Conservation (phyloP, 2,329 filamentous ascomycete genomes). For the Lasiodiplodia sp. region DNA sequence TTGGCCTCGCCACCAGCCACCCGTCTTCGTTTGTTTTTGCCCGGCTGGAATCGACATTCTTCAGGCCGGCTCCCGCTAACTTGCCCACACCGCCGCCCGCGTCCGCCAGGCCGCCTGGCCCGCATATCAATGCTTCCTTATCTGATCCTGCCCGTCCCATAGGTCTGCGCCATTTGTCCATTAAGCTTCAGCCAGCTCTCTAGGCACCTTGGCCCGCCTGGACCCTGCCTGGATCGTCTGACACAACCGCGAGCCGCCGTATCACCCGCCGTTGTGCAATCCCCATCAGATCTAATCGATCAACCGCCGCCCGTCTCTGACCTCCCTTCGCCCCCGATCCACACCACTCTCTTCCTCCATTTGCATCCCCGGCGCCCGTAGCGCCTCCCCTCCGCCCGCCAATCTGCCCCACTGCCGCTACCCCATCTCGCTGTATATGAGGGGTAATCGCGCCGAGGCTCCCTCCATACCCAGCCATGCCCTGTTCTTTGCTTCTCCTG, state of each 20-base stretch:
- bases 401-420: not conserved
- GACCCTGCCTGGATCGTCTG: slow-evolving; percentile 20
- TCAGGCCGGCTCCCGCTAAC: not conserved
- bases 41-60: slow-evolving; percentile 23
- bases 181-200: slow-evolving; percentile 10
- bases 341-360: slow-evolving; percentile 1
- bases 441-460: slow-evolving; percentile 17
- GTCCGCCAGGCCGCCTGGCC: not conserved
- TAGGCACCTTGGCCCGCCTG: slow-evolving; percentile 12
- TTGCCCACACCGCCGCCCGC: slow-evolving; percentile 7
- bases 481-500: slow-evolving; percentile 8
- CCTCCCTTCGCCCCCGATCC: not conserved
- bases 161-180: slow-evolving; percentile 16
- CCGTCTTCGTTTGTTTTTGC: slow-evolving; percentile 11
- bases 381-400: not conserved
- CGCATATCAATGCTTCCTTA: slow-evolving; percentile 9
- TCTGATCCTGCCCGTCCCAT: slow-evolving; percentile 10
- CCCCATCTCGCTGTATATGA: slow-evolving; percentile 19
- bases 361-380: not conserved
- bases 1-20: slow-evolving; percentile 21
- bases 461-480: slow-evolving; percentile 8
- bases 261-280: slow-evolving; percentile 3
- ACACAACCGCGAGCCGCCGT: not conserved
- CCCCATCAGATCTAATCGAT: slow-evolving; percentile 25
- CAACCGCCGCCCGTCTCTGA: slow-evolving; percentile 8